Evolutionary conservation across 2,329 filamentous ascomycete genomes (phyloP).

Genomic region (Phaeophleospora eucalypticola): DNA sequence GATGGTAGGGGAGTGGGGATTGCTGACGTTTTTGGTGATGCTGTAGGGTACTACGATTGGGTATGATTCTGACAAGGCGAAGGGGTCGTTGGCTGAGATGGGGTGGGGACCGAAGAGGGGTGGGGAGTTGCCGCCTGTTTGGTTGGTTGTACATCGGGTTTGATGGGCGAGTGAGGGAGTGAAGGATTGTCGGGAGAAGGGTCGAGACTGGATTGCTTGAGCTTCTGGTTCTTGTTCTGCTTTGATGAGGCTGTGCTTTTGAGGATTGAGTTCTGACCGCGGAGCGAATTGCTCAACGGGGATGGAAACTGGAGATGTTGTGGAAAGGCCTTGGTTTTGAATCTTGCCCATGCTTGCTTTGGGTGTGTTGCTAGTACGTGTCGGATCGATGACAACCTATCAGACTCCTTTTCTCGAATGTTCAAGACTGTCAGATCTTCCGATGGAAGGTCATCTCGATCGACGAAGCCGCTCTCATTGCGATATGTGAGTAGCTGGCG

Average conservation of each 20-base stretch:
- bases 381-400: too few relatives aligned
- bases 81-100: constrained; percentile 25
- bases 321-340: too few relatives aligned
- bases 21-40: neutral
- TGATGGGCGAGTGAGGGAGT: constrained; percentile 9
- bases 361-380: too few relatives aligned
- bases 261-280: too few relatives aligned
- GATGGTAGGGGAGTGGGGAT: neutral
- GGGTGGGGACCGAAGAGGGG: constrained; percentile 33
- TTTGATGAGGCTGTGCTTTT: neutral
- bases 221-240: neutral
- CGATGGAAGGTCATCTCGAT: too few relatives aligned
- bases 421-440: too few relatives aligned
- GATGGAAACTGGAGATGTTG: too few relatives aligned
- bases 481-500: too few relatives aligned
- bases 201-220: neutral
- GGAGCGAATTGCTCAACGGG: too few relatives aligned
- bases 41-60: constrained; percentile 1
- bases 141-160: constrained; percentile 32
- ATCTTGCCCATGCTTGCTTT: too few relatives aligned
- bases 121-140: constrained; percentile 31
- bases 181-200: neutral
- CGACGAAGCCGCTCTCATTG: too few relatives aligned
- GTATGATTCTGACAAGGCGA: constrained; percentile 19
- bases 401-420: too few relatives aligned